Conservation (phyloP, 306 rosid species). For the Hippophae gyantsensis region DNA sequence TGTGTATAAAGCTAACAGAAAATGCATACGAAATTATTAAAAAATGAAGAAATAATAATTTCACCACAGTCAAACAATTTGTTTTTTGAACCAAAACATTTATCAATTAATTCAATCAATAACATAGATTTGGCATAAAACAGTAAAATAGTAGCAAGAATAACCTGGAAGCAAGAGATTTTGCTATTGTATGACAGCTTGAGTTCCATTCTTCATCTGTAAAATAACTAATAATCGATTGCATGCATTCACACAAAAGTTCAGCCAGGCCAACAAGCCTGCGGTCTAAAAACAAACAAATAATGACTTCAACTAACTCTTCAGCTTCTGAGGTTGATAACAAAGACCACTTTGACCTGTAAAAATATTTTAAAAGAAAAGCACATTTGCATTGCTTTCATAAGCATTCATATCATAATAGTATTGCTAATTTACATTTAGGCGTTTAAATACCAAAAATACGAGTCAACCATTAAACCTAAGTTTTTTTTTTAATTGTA, state of each 20-base stretch:
- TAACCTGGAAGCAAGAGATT: conserved; percentile 75
- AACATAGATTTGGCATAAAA: neutral
- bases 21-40: neutral
- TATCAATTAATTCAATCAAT: conserved; percentile 5
- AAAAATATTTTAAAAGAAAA: conserved; percentile 17
- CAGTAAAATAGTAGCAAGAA: conserved; percentile 12
- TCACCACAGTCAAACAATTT: neutral
- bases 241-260: conserved; percentile 59
- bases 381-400: conserved; percentile 2
- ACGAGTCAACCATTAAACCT: neutral
- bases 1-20: no score
- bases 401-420: conserved; percentile 7
- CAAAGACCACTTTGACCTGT: conserved; percentile 49
- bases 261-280: conserved; percentile 57
- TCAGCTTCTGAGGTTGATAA: conserved; percentile 67
- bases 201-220: conserved; percentile 61
- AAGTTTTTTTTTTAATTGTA: no score
- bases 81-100: neutral
- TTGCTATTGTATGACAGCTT: conserved; percentile 69
- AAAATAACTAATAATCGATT: conserved; percentile 56
- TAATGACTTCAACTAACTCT: conserved; percentile 58
- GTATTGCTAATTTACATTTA: conserved; percentile 1
- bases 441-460: conserved; percentile 10
- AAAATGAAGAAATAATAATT: neutral
- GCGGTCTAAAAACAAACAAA: conserved; percentile 66